A percentile compares a stretch with the other conserved stretches of the same genome.
These are phyloP conservation scores for Fusarium bulbicola DNA, from an alignment of 2,329 filamentous ascomycete species.

Conservation along the genomic window DNA sequence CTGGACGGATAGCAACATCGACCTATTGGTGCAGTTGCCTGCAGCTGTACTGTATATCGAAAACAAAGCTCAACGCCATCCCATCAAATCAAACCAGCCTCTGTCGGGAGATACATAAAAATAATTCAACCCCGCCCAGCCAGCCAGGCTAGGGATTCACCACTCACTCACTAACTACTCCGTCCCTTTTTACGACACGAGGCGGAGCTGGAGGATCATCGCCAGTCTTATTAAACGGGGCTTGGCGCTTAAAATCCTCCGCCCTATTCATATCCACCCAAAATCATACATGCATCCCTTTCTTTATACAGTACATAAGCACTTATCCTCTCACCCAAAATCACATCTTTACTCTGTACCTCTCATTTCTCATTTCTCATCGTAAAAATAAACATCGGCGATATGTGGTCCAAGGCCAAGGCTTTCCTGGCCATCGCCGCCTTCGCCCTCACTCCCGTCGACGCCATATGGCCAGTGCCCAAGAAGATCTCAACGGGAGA, in stretches of 20 bases:
- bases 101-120: not conserved
- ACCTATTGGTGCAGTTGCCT: not conserved
- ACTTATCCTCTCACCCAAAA: not conserved
- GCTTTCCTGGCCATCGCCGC: conserved; percentile 51
- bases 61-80: conserved; percentile 11
- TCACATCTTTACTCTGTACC: not conserved
- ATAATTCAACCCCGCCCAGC: not conserved
- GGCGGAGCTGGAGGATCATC: conserved; percentile 29
- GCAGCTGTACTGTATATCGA: conserved; percentile 10
- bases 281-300: not conserved
- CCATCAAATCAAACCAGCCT: conserved; percentile 13
- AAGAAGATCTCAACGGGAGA: conserved; percentile 60
- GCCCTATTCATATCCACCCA: conserved; percentile 11
- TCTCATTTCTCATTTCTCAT: not conserved
- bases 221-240: conserved; percentile 37
- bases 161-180: not conserved
- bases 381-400: not conserved
- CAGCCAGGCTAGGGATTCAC: conserved; percentile 5
- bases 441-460: conserved; percentile 52
- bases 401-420: conserved; percentile 44
- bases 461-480: conserved; percentile 69
- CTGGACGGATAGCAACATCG: not conserved
- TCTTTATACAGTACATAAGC: conserved; percentile 1
- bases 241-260: conserved; percentile 18
- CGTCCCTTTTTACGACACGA: not conserved